Evolutionary conservation across 768 basidiomycete genomes (phyloP), one percentile per base, ranked within the genome.

Genomic region (Boletus sp.): DNA sequence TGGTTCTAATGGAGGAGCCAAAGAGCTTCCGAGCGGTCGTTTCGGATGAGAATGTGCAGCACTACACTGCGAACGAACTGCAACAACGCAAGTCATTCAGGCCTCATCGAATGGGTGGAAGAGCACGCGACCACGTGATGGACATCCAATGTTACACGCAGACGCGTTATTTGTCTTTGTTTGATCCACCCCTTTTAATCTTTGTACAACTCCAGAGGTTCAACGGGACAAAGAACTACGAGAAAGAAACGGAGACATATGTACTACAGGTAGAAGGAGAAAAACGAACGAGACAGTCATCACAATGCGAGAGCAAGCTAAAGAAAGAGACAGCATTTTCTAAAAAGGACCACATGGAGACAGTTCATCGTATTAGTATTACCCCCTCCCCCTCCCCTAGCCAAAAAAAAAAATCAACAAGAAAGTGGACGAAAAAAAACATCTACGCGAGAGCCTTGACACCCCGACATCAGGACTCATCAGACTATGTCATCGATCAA

Each of bases 291-390:
- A 47, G 38, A 48, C 32, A 25, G n/a, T 46, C 13, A n/a, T 27
- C 15, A 38, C 3, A 11, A n/a, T 35, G 23, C 19, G 23, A 25
- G 21, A 47, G 33, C 35, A 34, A 43, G 15, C 25, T 4, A 41
- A 46, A 8, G 25, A 56, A 33, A 40, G 43, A 50, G 30, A 51
- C 19, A 45, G 46, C 19, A 45, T 32, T 25, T 25, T 3, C 25
- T 25, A 19, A 27, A 50, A 47, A 19, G 30, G 29, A 23, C 29
- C 41, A 49, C 50, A 54, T 46, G 42, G 29, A 51, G 35, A 46
- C 47, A 52, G 52, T 29, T 32, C 50, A 45, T 51, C 37, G 21
- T 39, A 64, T 64, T 55, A 65, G 63, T 65, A 65, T 64, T 53
- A 60, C 44, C 51, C 29, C 1, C 7, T 19, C 10, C 23, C 19